Percentiles rank a stretch among this genome's conserved stretches.
phyloP scores from a whole-genome alignment of 441 rosid genomes.

The Omphalea diandra region DNA sequence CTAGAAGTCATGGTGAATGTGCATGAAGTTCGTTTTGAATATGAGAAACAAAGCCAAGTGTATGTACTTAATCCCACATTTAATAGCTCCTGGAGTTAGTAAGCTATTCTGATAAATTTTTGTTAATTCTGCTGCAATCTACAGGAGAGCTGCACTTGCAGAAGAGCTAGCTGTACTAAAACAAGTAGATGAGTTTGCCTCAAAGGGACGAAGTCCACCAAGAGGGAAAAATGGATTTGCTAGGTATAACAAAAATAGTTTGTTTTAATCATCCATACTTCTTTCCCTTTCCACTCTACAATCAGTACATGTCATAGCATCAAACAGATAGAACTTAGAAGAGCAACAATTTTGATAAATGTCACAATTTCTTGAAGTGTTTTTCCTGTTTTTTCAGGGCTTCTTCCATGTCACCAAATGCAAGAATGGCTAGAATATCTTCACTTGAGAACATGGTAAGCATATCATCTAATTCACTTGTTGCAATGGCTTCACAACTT shows the following conservation, averaged over 20 bases:
- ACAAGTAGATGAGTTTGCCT: constrained; percentile 91
- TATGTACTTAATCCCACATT: constrained; percentile 38
- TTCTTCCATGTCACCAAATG: constrained; percentile 91
- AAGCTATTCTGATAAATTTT: not conserved
- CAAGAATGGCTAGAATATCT: constrained; percentile 81
- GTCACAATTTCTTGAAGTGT: constrained; percentile 17
- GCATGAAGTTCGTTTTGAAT: constrained; percentile 96
- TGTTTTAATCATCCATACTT: not conserved
- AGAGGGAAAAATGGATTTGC: constrained; percentile 92
- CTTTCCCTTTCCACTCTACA: not conserved
- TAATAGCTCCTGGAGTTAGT: not conserved
- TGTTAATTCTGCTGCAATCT: constrained; percentile 24
- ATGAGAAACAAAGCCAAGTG: constrained; percentile 99
- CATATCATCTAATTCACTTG: constrained; percentile 89
- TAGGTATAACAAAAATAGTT: constrained; percentile 45
- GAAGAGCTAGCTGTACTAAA: constrained; percentile 88
- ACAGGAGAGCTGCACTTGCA: constrained; percentile 90
- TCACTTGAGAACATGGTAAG: constrained; percentile 91
- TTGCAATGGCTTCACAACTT: constrained; percentile 99
- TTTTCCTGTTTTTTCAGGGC: constrained; percentile 53
- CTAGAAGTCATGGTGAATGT: constrained; percentile 97
- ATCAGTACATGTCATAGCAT: constrained; percentile 6
- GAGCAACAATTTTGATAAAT: not conserved
- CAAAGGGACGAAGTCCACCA: constrained; percentile 93
- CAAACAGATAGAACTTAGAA: constrained; percentile 7